phyloP scores from a whole-genome alignment of 140 eudicot species.

The Flaveria floridana region DNA sequence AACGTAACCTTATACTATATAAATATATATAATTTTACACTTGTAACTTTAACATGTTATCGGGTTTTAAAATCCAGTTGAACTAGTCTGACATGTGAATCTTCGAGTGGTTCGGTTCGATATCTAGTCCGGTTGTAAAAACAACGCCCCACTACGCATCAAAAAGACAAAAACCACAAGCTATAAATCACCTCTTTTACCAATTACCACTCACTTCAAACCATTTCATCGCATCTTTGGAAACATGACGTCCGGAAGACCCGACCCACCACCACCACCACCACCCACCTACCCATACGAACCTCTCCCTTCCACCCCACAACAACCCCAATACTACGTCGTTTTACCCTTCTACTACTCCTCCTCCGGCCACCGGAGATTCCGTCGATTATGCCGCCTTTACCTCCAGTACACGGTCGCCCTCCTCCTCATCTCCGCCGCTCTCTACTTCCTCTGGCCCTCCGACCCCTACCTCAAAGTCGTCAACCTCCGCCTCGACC shows the following conservation, averaged over 20 bases:
- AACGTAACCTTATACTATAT: too few relatives aligned
- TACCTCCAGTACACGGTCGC: constrained; percentile 29
- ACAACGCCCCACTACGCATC: too few relatives aligned
- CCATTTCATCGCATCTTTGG: background rate
- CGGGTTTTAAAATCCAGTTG: too few relatives aligned
- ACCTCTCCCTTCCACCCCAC: constrained; percentile 42
- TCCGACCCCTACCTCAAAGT: constrained; percentile 69
- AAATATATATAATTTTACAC: too few relatives aligned
- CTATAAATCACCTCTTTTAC: too few relatives aligned
- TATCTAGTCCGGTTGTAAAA: too few relatives aligned
- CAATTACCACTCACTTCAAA: too few relatives aligned
- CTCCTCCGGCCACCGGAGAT: constrained; percentile 35
- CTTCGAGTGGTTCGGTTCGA: too few relatives aligned
- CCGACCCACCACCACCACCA: constrained; percentile 29
- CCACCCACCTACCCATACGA: constrained; percentile 37
- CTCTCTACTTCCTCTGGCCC: constrained; percentile 69
- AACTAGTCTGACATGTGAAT: too few relatives aligned
- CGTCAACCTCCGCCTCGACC: constrained; percentile 49
- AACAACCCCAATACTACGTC: constrained; percentile 39
- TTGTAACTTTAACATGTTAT: too few relatives aligned
- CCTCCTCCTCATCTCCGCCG: constrained; percentile 54
- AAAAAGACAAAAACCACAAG: too few relatives aligned
- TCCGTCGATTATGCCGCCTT: constrained; percentile 34
- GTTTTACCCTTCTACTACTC: constrained; percentile 50
- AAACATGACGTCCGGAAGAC: constrained; percentile 35